phyloP scores from a whole-genome alignment of 2,329 filamentous ascomycete species.

The Cladorrhinum sp. region DNA sequence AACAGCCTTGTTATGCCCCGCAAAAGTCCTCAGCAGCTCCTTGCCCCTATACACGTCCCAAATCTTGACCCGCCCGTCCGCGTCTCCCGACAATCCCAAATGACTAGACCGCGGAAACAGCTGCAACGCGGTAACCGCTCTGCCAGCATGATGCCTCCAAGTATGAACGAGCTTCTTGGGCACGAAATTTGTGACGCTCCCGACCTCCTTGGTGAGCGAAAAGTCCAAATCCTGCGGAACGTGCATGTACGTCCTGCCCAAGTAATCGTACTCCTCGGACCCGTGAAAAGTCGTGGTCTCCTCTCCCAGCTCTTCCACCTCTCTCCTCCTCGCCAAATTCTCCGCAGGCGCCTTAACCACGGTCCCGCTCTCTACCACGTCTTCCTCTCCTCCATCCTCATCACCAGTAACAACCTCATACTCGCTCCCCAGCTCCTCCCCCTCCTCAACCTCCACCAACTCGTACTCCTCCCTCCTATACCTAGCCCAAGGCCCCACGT shows the following conservation, averaged over 20 bases:
- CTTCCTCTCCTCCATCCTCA: conserved; percentile 61
- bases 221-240: conserved; percentile 86
- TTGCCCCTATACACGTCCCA: conserved; percentile 92
- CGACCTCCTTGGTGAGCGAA: conserved; percentile 76
- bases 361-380: conserved; percentile 62
- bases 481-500: conserved; percentile 91
- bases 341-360: conserved; percentile 54
- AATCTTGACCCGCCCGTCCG: conserved; percentile 86
- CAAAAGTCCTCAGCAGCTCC: conserved; percentile 86
- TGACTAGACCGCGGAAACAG: conserved; percentile 90
- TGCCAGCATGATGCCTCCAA: conserved; percentile 67
- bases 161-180: conserved; percentile 92
- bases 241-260: conserved; percentile 96
- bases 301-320: conserved; percentile 58
- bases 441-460: conserved; percentile 66
- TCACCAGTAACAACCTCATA: conserved; percentile 76
- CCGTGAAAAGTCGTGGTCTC: conserved; percentile 91
- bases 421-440: conserved; percentile 71
- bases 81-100: conserved; percentile 81
- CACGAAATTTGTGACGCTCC: conserved; percentile 82
- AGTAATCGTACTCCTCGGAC: conserved; percentile 80
- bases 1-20: conserved; percentile 83
- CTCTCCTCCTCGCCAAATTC: conserved; percentile 54
- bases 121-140: conserved; percentile 71
- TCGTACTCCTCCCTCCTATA: conserved; percentile 73